Base-by-base conservation (phyloP, 164 flowering plant species). In the Kalanchoe fedtschenkoi region DNA sequence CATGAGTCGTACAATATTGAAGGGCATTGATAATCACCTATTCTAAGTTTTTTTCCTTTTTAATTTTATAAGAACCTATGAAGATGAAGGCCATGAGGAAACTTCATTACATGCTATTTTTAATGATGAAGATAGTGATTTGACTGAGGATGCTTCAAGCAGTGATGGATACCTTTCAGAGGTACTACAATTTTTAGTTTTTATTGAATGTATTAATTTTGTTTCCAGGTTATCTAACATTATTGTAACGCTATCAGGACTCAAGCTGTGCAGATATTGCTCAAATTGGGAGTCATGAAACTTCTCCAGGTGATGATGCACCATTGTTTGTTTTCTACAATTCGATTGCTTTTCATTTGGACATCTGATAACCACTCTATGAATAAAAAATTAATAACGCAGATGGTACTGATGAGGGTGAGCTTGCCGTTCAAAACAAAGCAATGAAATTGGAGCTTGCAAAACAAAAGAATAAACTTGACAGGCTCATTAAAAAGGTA, bases 141-240 rank as follows among this genome's bases (percentile, higher is more conserved):
- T 67, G 46, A 65, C 21, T 46, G 81, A 54, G 65, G 86, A 81
- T 65, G 80, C 62, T 62, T 88, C 96, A 57, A 95, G 85, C 26
- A 88, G 92, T 83, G 97, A 93, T 78, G 97, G 88, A 58, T 81
- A 68, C 74, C 86, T 90, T 65, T 81, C 95, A 34, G 99, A 90
- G 99, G 99, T 88, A 44, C 55, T 38, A 56, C 60, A 61, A 46
- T 34, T 58, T 13, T 11, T 55, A 21, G 29, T 54, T 16, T 63
- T 21, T 17, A 13, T 37, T 34, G 28, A 47, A 5, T 29, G 33
- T 2, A 4, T 34, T 13, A 29, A 1, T 60, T 61, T 58, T 37
- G 15, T 53, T 39, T 66, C 29, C 38, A 57, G 11, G 41, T 34
- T 32, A 55, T 32, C 32, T 30, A 35, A 39, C 61, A 19, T 43